Percentiles rank a stretch among this genome's conserved stretches.
Conservation (phyloP, 805 yeast genomes). For the Sugiyamaella boreocaroliniensis region DNA sequence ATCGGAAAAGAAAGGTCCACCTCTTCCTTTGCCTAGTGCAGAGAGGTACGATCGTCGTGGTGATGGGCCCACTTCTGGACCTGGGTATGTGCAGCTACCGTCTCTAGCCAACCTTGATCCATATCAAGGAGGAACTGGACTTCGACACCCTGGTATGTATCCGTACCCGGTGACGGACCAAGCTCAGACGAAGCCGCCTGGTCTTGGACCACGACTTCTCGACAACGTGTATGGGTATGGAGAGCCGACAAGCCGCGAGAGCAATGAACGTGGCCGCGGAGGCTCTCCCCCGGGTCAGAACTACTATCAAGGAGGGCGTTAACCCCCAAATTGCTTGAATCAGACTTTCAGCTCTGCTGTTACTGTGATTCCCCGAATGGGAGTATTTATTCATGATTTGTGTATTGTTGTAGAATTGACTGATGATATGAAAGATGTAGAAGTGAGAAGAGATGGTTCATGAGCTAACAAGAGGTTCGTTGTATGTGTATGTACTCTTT, state of each 20-base stretch:
- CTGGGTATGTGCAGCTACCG: background rate
- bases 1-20: background rate
- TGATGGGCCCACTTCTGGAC: background rate
- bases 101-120: background rate
- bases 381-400: background rate
- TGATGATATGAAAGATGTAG: background rate
- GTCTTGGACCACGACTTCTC: background rate
- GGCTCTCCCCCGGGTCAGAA: background rate
- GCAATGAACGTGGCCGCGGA: constrained; percentile 16
- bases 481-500: too few relatives aligned
- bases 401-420: background rate
- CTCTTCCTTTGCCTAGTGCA: background rate
- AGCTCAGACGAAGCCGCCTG: background rate
- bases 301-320: background rate
- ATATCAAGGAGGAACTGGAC: background rate
- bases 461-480: too few relatives aligned
- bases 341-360: too few relatives aligned
- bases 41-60: background rate
- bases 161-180: background rate
- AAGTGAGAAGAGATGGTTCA: too few relatives aligned
- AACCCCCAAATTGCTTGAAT: background rate
- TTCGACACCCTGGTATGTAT: background rate
- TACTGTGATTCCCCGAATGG: background rate
- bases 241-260: constrained; percentile 14
- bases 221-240: background rate